A percentile compares a stretch with the other conserved stretches of the same genome.
These are phyloP conservation scores for Kappamyces sp. DNA, from an alignment of 192 early-diverging fungal genomes.

Conservation along the genomic window DNA sequence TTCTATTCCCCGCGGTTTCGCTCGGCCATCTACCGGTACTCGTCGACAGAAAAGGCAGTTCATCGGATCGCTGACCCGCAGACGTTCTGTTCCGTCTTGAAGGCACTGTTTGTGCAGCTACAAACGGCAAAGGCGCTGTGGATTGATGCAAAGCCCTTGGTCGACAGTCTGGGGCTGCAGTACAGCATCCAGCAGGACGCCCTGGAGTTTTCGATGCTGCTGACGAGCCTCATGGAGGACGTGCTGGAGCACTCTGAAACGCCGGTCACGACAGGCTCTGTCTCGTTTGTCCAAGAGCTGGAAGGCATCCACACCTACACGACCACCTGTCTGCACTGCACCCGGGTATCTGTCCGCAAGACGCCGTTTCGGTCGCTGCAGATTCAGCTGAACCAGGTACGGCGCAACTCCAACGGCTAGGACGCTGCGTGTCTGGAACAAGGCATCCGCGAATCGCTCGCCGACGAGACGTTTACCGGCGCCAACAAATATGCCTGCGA, in stretches of 20 bases:
- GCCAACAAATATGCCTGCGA: slow-evolving; percentile 67
- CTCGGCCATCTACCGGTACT: slow-evolving; percentile 8
- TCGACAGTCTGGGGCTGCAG: slow-evolving; percentile 19
- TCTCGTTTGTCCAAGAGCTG: slow-evolving; percentile 9
- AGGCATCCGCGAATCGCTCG: slow-evolving; percentile 62
- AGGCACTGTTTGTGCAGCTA: slow-evolving; percentile 12
- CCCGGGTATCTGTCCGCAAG: slow-evolving; percentile 41
- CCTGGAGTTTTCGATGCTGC: slow-evolving; percentile 24
- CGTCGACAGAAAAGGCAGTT: no score
- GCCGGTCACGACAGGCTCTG: slow-evolving; percentile 1
- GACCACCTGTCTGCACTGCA: slow-evolving; percentile 17
- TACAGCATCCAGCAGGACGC: slow-evolving; percentile 24
- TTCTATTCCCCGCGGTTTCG: slow-evolving; percentile 24
- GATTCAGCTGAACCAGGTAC: background rate
- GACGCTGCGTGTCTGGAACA: background rate
- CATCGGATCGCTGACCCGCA: slow-evolving; percentile 1
- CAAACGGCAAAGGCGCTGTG: slow-evolving; percentile 18
- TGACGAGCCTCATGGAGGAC: slow-evolving; percentile 5
- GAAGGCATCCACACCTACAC: slow-evolving; percentile 20
- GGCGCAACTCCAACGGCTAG: slow-evolving; percentile 34
- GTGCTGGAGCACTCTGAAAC: background rate
- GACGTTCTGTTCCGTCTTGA: background rate
- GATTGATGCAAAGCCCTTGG: slow-evolving; percentile 17
- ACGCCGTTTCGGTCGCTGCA: slow-evolving; percentile 52
- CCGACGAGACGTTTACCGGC: slow-evolving; percentile 73